phyloP scores from a whole-genome alignment of 1,284 basidiomycete genomes.

The Boletus nobilissimus region DNA sequence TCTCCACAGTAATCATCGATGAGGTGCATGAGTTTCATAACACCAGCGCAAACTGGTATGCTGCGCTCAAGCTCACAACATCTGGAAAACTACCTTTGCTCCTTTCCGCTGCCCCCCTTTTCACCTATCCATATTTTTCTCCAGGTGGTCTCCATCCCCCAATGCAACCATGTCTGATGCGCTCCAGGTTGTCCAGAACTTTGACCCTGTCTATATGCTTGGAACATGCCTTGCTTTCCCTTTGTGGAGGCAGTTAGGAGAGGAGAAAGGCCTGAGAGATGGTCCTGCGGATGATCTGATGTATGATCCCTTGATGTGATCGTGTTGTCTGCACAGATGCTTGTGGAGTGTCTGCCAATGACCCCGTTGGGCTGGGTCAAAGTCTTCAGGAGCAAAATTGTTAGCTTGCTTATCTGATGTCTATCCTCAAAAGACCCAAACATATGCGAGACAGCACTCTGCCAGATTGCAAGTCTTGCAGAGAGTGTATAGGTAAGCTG shows the following conservation, averaged over 20 bases:
- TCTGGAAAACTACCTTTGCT: no score
- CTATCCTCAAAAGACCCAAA: constrained; percentile 75
- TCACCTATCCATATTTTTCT: constrained; percentile 63
- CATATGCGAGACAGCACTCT: constrained; percentile 68
- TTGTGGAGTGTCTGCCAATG: constrained; percentile 65
- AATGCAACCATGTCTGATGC: constrained; percentile 56
- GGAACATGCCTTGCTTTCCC: constrained; percentile 83
- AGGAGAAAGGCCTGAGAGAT: constrained; percentile 43
- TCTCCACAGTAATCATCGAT: no score
- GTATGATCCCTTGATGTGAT: constrained; percentile 89
- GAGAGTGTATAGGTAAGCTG: constrained; percentile 63
- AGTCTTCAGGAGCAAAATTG: constrained; percentile 83
- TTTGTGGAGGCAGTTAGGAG: constrained; percentile 58
- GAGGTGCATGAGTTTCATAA: no score
- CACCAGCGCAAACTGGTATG: no score
- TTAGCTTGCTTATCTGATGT: constrained; percentile 78
- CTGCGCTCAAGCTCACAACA: no score
- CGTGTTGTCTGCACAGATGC: constrained; percentile 71
- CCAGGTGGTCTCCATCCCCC: constrained; percentile 65
- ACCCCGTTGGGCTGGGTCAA: constrained; percentile 81
- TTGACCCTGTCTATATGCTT: constrained; percentile 78
- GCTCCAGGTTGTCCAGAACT: constrained; percentile 73
- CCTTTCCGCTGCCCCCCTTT: no score
- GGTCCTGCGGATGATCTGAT: constrained; percentile 52
- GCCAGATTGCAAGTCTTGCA: constrained; percentile 65